Percentiles rank a stretch among this genome's conserved stretches.
Conservation (phyloP, 192 early-diverging fungal genomes). For the Bifiguratus adelaidae region DNA sequence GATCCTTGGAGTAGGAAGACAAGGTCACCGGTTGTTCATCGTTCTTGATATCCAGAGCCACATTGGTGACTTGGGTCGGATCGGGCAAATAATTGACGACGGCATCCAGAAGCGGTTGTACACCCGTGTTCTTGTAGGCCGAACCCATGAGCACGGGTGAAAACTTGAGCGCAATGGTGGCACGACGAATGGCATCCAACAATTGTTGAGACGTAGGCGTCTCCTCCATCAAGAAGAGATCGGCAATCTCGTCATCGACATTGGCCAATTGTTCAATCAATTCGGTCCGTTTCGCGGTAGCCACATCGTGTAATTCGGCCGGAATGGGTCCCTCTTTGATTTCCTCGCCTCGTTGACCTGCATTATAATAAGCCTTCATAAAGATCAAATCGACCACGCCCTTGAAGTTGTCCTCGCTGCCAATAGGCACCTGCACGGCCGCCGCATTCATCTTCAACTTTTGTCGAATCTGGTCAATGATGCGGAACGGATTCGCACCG, state of each 20-base stretch:
- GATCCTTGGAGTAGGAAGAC: conserved; percentile 50
- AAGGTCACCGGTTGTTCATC: conserved; percentile 50
- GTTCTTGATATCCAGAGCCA: conserved; percentile 58
- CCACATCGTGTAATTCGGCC: conserved; percentile 44
- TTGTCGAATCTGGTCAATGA: conserved; percentile 69
- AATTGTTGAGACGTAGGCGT: conserved; percentile 58
- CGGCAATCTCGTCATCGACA: conserved; percentile 76
- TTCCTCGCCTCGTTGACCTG: conserved; percentile 72
- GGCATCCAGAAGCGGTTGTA: conserved; percentile 66
- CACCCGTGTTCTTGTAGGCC: conserved; percentile 77
- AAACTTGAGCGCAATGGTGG: conserved; percentile 69
- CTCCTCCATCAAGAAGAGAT: conserved; percentile 72
- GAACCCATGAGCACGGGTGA: conserved; percentile 81
- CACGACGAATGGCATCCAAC: conserved; percentile 61
- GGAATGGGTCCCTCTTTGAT: conserved; percentile 37
- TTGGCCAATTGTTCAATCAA: conserved; percentile 68
- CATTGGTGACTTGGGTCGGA: conserved; percentile 61
- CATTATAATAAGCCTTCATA: conserved; percentile 83
- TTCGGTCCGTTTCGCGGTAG: conserved; percentile 60
- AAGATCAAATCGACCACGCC: conserved; percentile 89
- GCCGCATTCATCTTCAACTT: conserved; percentile 74
- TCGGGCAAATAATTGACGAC: conserved; percentile 61
- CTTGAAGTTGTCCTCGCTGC: conserved; percentile 72
- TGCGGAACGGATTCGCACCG: conserved; percentile 71
- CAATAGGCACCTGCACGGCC: conserved; percentile 77